Base-by-base conservation (phyloP, 768 basidiomycete genomes). In the Leccinum barrowsii region DNA sequence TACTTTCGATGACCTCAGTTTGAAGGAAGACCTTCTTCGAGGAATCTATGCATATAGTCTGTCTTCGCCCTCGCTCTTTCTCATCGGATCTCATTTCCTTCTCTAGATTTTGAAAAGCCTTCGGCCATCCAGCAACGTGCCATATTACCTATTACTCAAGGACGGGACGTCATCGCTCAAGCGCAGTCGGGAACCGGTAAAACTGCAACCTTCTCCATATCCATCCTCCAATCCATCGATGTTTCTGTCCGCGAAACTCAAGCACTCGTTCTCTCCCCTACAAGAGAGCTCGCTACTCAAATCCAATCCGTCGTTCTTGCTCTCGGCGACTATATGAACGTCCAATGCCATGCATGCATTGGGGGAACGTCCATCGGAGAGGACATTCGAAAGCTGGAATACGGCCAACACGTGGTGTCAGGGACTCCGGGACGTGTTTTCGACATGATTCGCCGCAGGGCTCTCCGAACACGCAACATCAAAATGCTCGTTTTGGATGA, bases 121-220 rank as follows among this genome's bases (percentile, higher is more conserved):
- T 98, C 96, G 60, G 95, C 96, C 60, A 98, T 99, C 70, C 96
- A 99, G 78, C 94, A 97, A 77, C 89, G 95, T 64, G 96, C 96
- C 51, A 98, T 99, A 75, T 80, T 96, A 59, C 96, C 96, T 53
- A 96, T 99, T 71, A 92, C 86, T 51, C 90, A 92, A 78, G 92
- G 92, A 28, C 87, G 95, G 63, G 96, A 98, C 82, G 96, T 98
- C 60, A 98, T 99, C 73, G 96, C 96, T 35, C 96, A 98, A 79
- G 96, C 96, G 46, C 96, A 98, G 78, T 97, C 95, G 34, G 96
- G 96, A 73, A 98, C 96, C 37, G 96, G 96, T 83, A 99, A 98
- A 92, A 99, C 96, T 10, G 96, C 96, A 6, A 97, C 96, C 19
- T 98, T 98, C 78, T 95, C 94, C 65, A 97, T 99, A 73, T 91